These are phyloP conservation scores for Rhodofomes roseus DNA, from an alignment of 1,284 basidiomycete genomes.

Conservation along the genomic window DNA sequence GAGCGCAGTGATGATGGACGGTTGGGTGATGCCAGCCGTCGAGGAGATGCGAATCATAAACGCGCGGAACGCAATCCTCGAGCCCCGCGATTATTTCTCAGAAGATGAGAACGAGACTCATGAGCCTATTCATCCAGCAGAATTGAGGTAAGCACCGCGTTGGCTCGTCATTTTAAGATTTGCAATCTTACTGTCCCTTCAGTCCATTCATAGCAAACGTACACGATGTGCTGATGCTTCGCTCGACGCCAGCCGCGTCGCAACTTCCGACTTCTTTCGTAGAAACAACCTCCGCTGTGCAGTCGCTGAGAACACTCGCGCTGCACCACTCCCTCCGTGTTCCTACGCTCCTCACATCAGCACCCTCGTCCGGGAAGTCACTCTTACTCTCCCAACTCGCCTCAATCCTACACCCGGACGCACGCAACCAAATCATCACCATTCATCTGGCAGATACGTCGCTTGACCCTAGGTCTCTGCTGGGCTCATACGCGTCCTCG, in stretches of 20 bases:
- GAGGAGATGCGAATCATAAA: conserved; percentile 61
- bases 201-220: conserved; percentile 58
- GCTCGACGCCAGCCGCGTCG: conserved; percentile 26
- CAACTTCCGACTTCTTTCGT: conserved; percentile 45
- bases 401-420: conserved; percentile 53
- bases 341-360: conserved; percentile 84
- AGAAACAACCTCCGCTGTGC: conserved; percentile 58
- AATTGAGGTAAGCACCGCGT: conserved; percentile 48
- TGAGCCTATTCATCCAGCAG: conserved; percentile 36
- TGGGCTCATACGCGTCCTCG: conserved; percentile 94
- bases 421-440: conserved; percentile 63
- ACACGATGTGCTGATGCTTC: conserved; percentile 62
- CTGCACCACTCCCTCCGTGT: conserved; percentile 64
- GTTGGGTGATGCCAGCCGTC: conserved; percentile 73
- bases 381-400: conserved; percentile 81
- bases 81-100: conserved; percentile 45
- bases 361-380: conserved; percentile 90
- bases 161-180: conserved; percentile 1
- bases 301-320: conserved; percentile 63
- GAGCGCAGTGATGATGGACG: conserved; percentile 49
- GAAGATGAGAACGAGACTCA: conserved; percentile 31
- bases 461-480: conserved; percentile 89
- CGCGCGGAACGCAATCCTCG: conserved; percentile 46
- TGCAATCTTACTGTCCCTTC: not conserved
- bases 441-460: conserved; percentile 94